Evolutionary conservation across 768 basidiomycete species (phyloP).

Genomic region (Chalciporus sphaerocephalus): DNA sequence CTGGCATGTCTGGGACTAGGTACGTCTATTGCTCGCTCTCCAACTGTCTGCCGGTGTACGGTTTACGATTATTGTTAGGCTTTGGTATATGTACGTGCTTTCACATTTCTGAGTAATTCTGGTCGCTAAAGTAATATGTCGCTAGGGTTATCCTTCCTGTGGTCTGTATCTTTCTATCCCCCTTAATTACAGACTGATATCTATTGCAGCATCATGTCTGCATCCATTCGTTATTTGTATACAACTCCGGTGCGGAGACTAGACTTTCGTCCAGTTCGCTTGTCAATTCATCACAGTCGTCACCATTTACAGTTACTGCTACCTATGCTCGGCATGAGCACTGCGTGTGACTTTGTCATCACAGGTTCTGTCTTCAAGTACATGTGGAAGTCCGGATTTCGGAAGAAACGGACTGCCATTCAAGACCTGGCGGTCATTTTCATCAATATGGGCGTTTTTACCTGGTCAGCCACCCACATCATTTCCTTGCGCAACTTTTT

Average conservation of each 20-base stretch:
- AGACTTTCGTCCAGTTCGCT: not conserved
- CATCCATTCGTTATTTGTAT: not conserved
- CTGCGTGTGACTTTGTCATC: slow-evolving; percentile 3
- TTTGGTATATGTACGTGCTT: slow-evolving; percentile 9
- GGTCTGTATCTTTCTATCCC: slow-evolving; percentile 1
- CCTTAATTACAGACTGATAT: not conserved
- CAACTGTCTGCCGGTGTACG: not conserved
- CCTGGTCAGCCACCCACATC: slow-evolving; percentile 1
- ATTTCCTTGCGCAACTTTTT: not conserved
- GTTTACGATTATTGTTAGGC: slow-evolving; percentile 1
- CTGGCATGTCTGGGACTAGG: not conserved
- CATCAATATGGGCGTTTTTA: slow-evolving; percentile 10
- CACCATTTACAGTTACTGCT: slow-evolving; percentile 2
- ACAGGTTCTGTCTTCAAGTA: slow-evolving; percentile 8
- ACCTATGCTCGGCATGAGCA: not conserved
- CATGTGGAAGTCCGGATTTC: slow-evolving; percentile 17
- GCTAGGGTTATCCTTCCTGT: not conserved
- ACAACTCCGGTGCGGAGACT: slow-evolving; percentile 2
- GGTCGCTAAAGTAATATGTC: not conserved
- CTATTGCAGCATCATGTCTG: not conserved
- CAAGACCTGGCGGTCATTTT: slow-evolving; percentile 12
- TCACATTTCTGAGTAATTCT: not conserved
- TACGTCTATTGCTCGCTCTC: not conserved
- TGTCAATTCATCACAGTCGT: not conserved
- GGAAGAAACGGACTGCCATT: slow-evolving; percentile 1